These are phyloP conservation scores for Creolimax fragrantissima DNA, from an alignment of 78 protist species.

Conservation along the genomic window DNA sequence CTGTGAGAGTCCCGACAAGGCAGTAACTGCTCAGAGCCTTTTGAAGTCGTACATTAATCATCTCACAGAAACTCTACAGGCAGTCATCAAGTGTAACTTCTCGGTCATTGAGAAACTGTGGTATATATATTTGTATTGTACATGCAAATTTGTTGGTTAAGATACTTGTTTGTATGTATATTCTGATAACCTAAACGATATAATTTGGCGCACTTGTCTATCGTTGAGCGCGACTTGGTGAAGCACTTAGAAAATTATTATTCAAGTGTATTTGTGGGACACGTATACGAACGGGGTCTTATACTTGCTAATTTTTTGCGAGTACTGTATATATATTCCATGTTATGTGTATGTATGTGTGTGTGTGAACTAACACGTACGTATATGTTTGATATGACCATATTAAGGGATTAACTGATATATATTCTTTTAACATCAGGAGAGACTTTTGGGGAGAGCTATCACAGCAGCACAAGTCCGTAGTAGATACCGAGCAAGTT, in stretches of 20 bases:
- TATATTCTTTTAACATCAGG: neutral
- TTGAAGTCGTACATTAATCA: neutral
- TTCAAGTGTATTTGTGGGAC: no score
- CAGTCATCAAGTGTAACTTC: neutral
- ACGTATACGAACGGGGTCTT: no score
- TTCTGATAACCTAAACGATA: no score
- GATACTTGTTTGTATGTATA: neutral
- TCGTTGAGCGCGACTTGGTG: no score
- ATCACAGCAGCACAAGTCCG: neutral
- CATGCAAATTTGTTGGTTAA: neutral
- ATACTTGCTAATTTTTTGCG: no score
- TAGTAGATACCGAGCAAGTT: neutral
- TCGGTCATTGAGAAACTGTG: neutral
- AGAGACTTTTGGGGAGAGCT: neutral
- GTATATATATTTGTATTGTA: no score
- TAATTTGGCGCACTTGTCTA: no score
- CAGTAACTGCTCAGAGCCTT: neutral
- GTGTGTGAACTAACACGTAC: neutral
- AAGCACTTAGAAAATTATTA: no score
- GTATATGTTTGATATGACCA: neutral
- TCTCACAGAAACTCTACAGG: neutral
- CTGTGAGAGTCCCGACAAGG: neutral
- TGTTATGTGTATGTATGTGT: neutral
- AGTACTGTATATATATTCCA: no score
- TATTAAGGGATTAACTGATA: no score